phyloP scores from a whole-genome alignment of 768 basidiomycete species.

The Podaxis pistillaris region DNA sequence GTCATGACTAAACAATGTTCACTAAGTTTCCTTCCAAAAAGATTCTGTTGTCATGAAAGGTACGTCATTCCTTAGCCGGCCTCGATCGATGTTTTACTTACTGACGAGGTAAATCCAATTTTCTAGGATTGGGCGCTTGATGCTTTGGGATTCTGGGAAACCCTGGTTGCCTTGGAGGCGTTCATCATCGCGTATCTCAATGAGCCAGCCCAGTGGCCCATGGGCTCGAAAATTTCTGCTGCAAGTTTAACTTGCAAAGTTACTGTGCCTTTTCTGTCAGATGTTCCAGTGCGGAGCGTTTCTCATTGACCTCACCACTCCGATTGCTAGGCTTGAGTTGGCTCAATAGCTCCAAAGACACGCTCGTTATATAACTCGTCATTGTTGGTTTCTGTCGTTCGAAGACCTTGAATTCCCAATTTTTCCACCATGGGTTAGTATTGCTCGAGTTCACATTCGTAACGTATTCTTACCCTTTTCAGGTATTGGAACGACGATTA shows the following conservation, averaged over 20 bases:
- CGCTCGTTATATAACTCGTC: slow-evolving; percentile 3
- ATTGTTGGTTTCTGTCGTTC: not conserved
- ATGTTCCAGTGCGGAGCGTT: slow-evolving; percentile 9
- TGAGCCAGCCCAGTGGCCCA: not conserved
- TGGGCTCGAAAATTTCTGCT: not conserved
- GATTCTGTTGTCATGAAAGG: not conserved
- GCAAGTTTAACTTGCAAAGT: not conserved
- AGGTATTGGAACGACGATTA: not conserved
- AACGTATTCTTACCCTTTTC: not conserved
- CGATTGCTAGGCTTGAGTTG: not conserved
- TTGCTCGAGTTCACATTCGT: not conserved
- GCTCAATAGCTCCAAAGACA: slow-evolving; percentile 8
- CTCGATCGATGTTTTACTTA: slow-evolving; percentile 10
- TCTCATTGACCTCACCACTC: slow-evolving; percentile 5
- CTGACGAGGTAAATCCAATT: not conserved
- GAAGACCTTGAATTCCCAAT: not conserved
- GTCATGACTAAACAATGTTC: not conserved
- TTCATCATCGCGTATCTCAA: not conserved
- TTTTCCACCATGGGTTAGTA: not conserved
- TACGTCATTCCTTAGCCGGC: slow-evolving; percentile 7
- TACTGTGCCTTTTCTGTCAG: not conserved
- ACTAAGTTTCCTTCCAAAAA: not conserved
- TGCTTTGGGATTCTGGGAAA: not conserved
- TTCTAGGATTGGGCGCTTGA: not conserved
- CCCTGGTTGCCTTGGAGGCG: not conserved